These are phyloP conservation scores for Stygiomarasmius scandens DNA, from an alignment of 1,284 basidiomycete species.

Conservation along the genomic window DNA sequence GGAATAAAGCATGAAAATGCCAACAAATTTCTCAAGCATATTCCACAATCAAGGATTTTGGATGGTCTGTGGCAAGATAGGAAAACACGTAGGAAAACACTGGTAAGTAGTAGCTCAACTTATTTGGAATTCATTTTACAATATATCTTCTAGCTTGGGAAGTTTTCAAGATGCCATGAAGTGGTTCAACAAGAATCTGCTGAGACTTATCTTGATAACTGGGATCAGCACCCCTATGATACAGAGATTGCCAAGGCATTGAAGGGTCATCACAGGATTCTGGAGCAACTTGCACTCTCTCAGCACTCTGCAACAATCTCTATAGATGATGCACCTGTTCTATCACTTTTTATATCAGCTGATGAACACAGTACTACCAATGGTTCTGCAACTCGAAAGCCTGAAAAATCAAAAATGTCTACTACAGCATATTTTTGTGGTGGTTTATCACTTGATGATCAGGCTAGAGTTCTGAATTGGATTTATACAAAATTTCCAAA, in stretches of 20 bases:
- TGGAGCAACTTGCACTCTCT: not conserved
- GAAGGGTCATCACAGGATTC: not conserved
- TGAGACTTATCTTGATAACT: not conserved
- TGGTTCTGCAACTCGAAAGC: no score
- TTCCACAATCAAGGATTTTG: not conserved
- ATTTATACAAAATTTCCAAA: not conserved
- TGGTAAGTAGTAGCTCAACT: not conserved
- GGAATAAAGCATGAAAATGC: not conserved
- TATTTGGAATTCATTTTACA: not conserved
- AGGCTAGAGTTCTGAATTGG: not conserved
- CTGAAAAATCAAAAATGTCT: not conserved
- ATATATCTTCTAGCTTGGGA: not conserved
- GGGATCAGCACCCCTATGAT: not conserved
- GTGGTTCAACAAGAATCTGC: not conserved
- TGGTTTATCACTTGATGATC: not conserved
- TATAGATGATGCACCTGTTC: not conserved
- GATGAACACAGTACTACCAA: not conserved
- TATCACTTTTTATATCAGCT: not conserved
- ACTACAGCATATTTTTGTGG: not conserved
- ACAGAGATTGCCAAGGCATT: not conserved
- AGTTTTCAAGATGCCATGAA: not conserved
- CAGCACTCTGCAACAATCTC: not conserved
- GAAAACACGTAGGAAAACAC: slow-evolving; percentile 14
- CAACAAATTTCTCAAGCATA: not conserved
- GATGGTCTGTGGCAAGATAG: not conserved